Conservation (phyloP, 177 flowering plant genomes). For the Vitis hybrid region DNA sequence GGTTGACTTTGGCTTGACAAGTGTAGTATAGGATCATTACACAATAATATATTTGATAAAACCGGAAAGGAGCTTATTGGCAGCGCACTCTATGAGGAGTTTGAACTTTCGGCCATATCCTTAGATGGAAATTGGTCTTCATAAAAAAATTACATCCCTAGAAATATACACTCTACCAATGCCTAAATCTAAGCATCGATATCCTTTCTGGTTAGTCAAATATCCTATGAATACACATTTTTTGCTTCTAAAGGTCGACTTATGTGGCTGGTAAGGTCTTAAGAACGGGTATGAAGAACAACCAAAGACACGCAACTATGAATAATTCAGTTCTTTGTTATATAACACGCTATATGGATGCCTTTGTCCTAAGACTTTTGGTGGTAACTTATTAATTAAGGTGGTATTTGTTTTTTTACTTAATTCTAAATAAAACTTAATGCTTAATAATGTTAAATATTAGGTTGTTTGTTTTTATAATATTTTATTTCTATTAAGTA, state of each 20-base stretch:
- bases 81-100: too few species aligned
- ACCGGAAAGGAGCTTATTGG: too few species aligned
- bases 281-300: neutral
- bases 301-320: neutral
- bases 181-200: neutral
- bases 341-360: neutral
- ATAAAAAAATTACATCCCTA: constrained; percentile 4
- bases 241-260: neutral
- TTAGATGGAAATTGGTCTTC: neutral
- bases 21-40: too few species aligned
- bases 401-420: too few species aligned
- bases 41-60: too few species aligned
- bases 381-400: neutral
- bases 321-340: neutral
- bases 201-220: neutral
- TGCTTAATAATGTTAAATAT: rapidly evolving
- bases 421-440: too few species aligned
- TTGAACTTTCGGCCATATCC: too few species aligned
- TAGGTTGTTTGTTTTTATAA: too few species aligned
- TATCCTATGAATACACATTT: constrained; percentile 12
- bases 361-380: too few species aligned
- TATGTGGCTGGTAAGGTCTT: neutral
- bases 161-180: neutral
- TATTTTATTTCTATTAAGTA: too few species aligned
- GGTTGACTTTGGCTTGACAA: too few species aligned